phyloP scores from a whole-genome alignment of 2,329 filamentous ascomycete genomes.

The Arthrobotrys iridis region DNA sequence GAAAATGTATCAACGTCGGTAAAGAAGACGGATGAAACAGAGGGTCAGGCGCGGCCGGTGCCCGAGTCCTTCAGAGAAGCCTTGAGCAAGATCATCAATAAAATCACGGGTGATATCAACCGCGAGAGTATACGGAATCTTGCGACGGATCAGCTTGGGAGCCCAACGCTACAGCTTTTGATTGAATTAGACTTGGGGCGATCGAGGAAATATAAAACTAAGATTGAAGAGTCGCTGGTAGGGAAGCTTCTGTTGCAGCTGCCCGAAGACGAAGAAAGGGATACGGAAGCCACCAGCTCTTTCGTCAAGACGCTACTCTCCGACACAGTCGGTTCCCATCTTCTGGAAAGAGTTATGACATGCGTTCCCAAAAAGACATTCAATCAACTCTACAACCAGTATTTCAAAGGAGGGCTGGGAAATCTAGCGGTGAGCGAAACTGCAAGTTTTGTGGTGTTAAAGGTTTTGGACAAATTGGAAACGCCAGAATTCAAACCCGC shows the following conservation, averaged over 20 bases:
- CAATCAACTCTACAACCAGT: slow-evolving; percentile 82
- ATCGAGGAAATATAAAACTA: slow-evolving; percentile 73
- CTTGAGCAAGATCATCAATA: slow-evolving; percentile 81
- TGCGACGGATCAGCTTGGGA: slow-evolving; percentile 87
- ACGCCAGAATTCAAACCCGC: slow-evolving; percentile 84
- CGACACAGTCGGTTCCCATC: slow-evolving; percentile 85
- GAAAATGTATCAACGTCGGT: slow-evolving; percentile 73
- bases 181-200: slow-evolving; percentile 84
- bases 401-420: slow-evolving; percentile 81
- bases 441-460: slow-evolving; percentile 85
- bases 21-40: slow-evolving; percentile 63
- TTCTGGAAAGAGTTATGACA: slow-evolving; percentile 86
- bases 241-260: slow-evolving; percentile 75
- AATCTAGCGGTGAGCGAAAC: slow-evolving; percentile 88
- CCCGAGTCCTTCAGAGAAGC: slow-evolving; percentile 81
- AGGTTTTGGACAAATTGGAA: slow-evolving; percentile 81
- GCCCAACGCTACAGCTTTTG: slow-evolving; percentile 90
- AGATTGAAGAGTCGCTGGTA: slow-evolving; percentile 72
- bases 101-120: slow-evolving; percentile 79
- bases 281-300: slow-evolving; percentile 74
- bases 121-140: slow-evolving; percentile 82
- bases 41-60: slow-evolving; percentile 66
- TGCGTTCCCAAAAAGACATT: slow-evolving; percentile 87
- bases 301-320: slow-evolving; percentile 91
- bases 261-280: slow-evolving; percentile 78